These are phyloP conservation scores for Ambrosia artemisiifolia DNA, from an alignment of 129 eudicot genomes.

Conservation along the genomic window DNA sequence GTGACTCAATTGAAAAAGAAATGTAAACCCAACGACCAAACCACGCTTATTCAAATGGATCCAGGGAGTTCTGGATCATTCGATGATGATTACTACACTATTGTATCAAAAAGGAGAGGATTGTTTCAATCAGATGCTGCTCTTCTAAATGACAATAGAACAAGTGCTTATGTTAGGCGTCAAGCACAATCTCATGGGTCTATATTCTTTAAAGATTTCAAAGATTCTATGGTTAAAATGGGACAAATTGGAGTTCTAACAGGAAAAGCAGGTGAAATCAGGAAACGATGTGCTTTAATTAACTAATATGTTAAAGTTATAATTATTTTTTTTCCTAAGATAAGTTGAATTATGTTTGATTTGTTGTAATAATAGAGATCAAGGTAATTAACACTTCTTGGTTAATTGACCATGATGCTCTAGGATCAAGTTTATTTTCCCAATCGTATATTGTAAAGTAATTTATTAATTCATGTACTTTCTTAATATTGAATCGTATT, in stretches of 20 bases:
- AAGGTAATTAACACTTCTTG: background rate
- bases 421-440: background rate
- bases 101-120: slow-evolving; percentile 54
- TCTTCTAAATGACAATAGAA: slow-evolving; percentile 42
- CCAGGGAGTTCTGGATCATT: slow-evolving; percentile 51
- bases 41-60: slow-evolving; percentile 52
- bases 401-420: background rate
- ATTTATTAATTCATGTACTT: background rate
- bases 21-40: slow-evolving; percentile 44
- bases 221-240: slow-evolving; percentile 61
- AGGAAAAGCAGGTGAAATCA: slow-evolving; percentile 50
- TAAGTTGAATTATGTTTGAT: background rate
- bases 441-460: background rate
- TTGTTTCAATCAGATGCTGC: slow-evolving; percentile 64
- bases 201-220: slow-evolving; percentile 50
- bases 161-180: slow-evolving; percentile 41
- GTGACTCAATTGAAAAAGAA: slow-evolving; percentile 30
- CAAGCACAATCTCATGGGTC: slow-evolving; percentile 34
- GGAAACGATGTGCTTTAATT: slow-evolving; percentile 40
- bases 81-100: slow-evolving; percentile 42
- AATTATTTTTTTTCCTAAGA: background rate
- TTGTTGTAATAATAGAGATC: background rate
- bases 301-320: background rate
- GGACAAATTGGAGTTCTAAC: slow-evolving; percentile 64
- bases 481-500: no score